Conservation (phyloP, 2,329 filamentous ascomycete genomes). For the Orbilia quercus region DNA sequence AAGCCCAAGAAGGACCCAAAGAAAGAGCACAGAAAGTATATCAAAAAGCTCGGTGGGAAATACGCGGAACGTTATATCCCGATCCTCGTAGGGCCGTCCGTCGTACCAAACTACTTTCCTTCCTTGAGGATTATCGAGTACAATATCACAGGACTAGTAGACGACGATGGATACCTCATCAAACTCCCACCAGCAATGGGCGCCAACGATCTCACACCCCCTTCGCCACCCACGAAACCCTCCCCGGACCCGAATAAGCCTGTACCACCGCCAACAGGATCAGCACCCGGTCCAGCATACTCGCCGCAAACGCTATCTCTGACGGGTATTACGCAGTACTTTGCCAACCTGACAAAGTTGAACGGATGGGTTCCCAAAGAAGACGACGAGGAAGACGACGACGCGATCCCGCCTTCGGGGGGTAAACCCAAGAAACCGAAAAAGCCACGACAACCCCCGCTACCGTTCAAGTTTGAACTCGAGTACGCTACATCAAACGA, state of each 20-base stretch:
- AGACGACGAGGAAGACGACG: conserved; percentile 67
- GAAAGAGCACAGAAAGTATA: conserved; percentile 68
- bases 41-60: conserved; percentile 78
- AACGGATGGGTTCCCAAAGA: conserved; percentile 66
- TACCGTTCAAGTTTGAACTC: conserved; percentile 78
- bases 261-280: conserved; percentile 75
- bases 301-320: conserved; percentile 83
- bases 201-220: conserved; percentile 49
- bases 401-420: conserved; percentile 57
- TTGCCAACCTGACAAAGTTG: conserved; percentile 88
- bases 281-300: conserved; percentile 88
- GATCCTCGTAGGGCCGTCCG: conserved; percentile 81
- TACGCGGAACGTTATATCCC: conserved; percentile 88
- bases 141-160: conserved; percentile 80
- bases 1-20: conserved; percentile 65
- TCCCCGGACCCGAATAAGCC: conserved; percentile 66
- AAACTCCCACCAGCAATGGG: conserved; percentile 47
- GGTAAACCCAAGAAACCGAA: conserved; percentile 68
- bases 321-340: conserved; percentile 87
- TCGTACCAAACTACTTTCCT: conserved; percentile 93
- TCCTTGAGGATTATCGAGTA: conserved; percentile 92
- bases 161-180: conserved; percentile 66
- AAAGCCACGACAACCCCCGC: conserved; percentile 64
- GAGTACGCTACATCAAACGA: conserved; percentile 87
- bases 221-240: conserved; percentile 66